Evolutionary conservation across 495 filamentous ascomycete genomes (phyloP), one percentile per base, ranked within the genome.

Genomic region (Penicillium diatomitis): DNA sequence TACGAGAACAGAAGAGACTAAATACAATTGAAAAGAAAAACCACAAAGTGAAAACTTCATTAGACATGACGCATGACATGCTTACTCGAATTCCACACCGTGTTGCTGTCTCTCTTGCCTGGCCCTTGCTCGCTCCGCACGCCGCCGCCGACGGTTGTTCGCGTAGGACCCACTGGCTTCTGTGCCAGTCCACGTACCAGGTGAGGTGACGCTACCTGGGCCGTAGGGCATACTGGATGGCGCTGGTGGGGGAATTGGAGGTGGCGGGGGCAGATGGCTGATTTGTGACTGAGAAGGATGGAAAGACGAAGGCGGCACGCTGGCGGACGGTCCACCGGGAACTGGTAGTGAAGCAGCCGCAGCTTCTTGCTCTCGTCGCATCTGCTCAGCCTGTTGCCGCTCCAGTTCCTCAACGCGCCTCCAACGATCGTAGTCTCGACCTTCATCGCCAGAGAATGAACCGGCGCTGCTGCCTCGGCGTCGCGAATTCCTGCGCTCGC

Each of bases 111-210:
- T 64, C 29, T 74, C 71, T 49, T 72, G 67, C 38, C 67, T 70
- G 6, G 71, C 65, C 29, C 74, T 63, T 37, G 74, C 73, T 57
- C 75, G 60, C 51, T 79, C 73, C 9, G 74, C 75, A 34, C 75
- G 67, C 62, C 75, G 66, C 41, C 75, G 70, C 49, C 69, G 58
- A 36, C 73, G 68, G 54, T 79, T 79, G 51, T 66, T 80, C 12
- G 66, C 76, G 56, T 73, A 79, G 48, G 75, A 73, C 27, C 68
- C 77, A 51, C 73, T 79, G 30, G 68, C 70, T 47, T 79, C 75
- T 0, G 74, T 77, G 4, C 69, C 72, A 8, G 73, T 75, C 53
- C 62, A 73, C 52, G 73, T 72, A 10, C 69, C 57, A 44, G 75
- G 64, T 4, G 73, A 71, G 20, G 67, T 70, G 42, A 78, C 61